Conservation (phyloP, 305 asterid genomes). For the Rubia balearica region DNA sequence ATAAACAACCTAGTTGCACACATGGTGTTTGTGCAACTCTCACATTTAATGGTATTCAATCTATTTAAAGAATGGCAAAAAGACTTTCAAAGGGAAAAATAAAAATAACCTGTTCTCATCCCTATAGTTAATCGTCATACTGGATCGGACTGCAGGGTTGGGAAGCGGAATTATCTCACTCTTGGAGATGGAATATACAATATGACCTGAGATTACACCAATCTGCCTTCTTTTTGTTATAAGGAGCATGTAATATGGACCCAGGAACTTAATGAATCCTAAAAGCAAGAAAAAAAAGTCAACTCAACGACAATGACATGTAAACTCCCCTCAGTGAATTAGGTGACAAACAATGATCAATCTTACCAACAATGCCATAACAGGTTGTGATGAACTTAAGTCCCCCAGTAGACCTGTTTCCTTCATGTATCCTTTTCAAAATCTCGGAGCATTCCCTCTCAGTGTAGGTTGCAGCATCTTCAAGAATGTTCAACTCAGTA, state of each 20-base stretch:
- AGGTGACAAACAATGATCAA: slow-evolving; percentile 12
- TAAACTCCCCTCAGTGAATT: not conserved
- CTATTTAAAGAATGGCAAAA: not conserved
- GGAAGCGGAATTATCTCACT: slow-evolving; percentile 78
- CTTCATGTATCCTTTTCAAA: slow-evolving; percentile 79
- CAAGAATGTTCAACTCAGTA: slow-evolving; percentile 65
- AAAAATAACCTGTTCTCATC: slow-evolving; percentile 73
- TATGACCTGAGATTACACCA: slow-evolving; percentile 90
- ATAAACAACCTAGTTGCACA: not conserved
- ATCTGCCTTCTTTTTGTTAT: slow-evolving; percentile 88
- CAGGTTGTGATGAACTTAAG: slow-evolving; percentile 79
- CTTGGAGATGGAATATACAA: slow-evolving; percentile 76
- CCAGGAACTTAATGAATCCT: slow-evolving; percentile 87
- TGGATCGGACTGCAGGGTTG: slow-evolving; percentile 52
- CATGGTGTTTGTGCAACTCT: not conserved
- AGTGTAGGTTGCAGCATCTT: slow-evolving; percentile 72
- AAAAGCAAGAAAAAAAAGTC: slow-evolving; percentile 21
- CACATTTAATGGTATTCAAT: not conserved
- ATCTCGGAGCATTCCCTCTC: slow-evolving; percentile 87
- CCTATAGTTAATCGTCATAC: slow-evolving; percentile 46
- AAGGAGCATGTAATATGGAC: slow-evolving; percentile 93
- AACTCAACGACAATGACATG: slow-evolving; percentile 16
- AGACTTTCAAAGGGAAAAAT: slow-evolving; percentile 7
- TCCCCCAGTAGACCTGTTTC: slow-evolving; percentile 86
- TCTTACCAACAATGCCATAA: slow-evolving; percentile 92